These are phyloP conservation scores for Pestalotiopsis sp. DNA, from an alignment of 2,329 filamentous ascomycete species.

Conservation along the genomic window DNA sequence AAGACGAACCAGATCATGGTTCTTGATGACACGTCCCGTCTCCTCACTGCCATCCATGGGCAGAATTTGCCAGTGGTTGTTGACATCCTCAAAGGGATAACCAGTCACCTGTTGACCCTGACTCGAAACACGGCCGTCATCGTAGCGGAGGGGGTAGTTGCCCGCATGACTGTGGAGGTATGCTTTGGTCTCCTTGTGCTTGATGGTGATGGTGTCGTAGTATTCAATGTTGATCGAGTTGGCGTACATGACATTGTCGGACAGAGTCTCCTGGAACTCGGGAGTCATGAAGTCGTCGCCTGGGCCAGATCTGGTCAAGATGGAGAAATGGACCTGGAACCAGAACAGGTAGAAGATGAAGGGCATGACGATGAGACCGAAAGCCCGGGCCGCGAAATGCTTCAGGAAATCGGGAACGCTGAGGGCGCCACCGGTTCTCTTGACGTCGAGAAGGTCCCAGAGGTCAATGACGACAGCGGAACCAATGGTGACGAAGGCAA, in stretches of 20 bases:
- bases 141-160: conserved; percentile 89
- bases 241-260: conserved; percentile 90
- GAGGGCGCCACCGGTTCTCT: conserved; percentile 80
- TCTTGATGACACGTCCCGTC: conserved; percentile 69
- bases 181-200: conserved; percentile 96
- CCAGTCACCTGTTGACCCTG: conserved; percentile 98
- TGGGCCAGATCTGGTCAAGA: conserved; percentile 84
- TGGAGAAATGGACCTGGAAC: conserved; percentile 99
- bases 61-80: conserved; percentile 96
- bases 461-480: conserved; percentile 92
- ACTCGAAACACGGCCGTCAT: conserved; percentile 95
- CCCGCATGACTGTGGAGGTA: conserved; percentile 94
- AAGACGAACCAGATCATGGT: conserved; percentile 85
- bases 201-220: conserved; percentile 83
- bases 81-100: conserved; percentile 97
- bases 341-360: conserved; percentile 99
- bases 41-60: conserved; percentile 65
- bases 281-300: conserved; percentile 99
- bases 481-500: conserved; percentile 96
- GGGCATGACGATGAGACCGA: conserved; percentile 85
- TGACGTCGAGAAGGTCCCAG: conserved; percentile 92
- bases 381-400: conserved; percentile 85
- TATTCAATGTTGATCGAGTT: conserved; percentile 87
- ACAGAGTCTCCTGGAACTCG: conserved; percentile 95
- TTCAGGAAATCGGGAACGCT: conserved; percentile 79